These are phyloP conservation scores for Colletotrichum eleusines DNA, from an alignment of 2,329 filamentous ascomycete genomes.

Conservation along the genomic window DNA sequence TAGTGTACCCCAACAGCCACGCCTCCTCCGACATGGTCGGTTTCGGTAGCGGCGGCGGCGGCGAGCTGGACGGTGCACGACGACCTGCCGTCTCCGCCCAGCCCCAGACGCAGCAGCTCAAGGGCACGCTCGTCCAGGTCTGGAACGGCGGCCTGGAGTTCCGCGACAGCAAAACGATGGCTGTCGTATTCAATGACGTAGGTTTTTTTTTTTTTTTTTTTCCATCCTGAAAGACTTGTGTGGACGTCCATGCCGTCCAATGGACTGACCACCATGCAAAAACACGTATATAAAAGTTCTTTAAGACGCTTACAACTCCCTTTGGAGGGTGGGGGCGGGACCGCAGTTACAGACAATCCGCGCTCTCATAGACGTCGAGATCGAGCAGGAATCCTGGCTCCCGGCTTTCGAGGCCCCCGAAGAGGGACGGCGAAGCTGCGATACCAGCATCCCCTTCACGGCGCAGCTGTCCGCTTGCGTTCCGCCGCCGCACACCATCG, in stretches of 20 bases:
- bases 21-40: no score
- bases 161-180: slow-evolving; percentile 6
- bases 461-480: slow-evolving; percentile 56
- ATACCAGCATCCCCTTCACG: neutral
- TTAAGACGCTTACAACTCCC: neutral
- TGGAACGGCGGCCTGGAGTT: slow-evolving; percentile 21
- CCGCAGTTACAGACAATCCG: slow-evolving; percentile 67
- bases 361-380: slow-evolving; percentile 64
- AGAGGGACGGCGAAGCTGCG: slow-evolving; percentile 56
- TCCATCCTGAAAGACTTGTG: rapidly evolving
- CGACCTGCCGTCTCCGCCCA: neutral
- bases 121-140: slow-evolving; percentile 1
- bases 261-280: no score
- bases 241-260: neutral
- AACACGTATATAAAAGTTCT: no score
- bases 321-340: neutral
- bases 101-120: neutral
- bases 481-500: slow-evolving; percentile 55
- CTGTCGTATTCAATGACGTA: slow-evolving; percentile 11
- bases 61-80: no score
- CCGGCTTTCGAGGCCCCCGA: slow-evolving; percentile 60
- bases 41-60: no score
- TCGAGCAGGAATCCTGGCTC: slow-evolving; percentile 60
- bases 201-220: no score
- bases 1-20: no score